Evolutionary conservation across 768 basidiomycete species (phyloP).

Genomic region (Stropharia rugosoannulata): DNA sequence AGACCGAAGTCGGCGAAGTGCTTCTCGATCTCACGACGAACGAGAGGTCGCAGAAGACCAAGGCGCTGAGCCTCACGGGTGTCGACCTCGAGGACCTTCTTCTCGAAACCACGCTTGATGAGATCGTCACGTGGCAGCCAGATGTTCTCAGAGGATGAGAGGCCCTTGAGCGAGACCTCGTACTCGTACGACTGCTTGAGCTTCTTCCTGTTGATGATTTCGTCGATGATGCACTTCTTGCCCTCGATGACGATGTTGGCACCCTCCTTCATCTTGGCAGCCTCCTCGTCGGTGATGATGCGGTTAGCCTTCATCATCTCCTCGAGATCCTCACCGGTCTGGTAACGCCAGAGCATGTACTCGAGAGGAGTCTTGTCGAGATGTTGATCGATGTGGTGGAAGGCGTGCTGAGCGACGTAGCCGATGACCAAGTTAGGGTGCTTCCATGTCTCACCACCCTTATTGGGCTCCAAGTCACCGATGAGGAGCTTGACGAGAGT

Average conservation of each 20-base stretch:
- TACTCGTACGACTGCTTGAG: conserved; percentile 99
- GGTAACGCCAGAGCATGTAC: conserved; percentile 99
- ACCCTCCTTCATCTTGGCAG: conserved; percentile 96
- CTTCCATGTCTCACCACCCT: conserved; percentile 97
- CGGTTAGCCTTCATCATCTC: conserved; percentile 93
- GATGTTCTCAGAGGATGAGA: conserved; percentile 97
- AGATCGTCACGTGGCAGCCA: conserved; percentile 97
- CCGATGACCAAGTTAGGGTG: conserved; percentile 99
- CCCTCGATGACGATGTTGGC: conserved; percentile 84
- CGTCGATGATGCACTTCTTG: conserved; percentile 93
- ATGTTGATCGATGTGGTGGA: conserved; percentile 99
- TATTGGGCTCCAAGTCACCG: conserved; percentile 95
- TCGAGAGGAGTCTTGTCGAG: conserved; percentile 98
- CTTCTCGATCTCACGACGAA: conserved; percentile 98
- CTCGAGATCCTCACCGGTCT: conserved; percentile 98
- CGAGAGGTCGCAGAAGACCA: conserved; percentile 92
- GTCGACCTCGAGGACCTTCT: conserved; percentile 98
- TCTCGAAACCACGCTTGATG: conserved; percentile 97
- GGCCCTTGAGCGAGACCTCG: conserved; percentile 92
- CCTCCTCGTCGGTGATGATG: conserved; percentile 84
- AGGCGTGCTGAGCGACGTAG: conserved; percentile 98
- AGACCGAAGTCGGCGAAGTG: conserved; percentile 99
- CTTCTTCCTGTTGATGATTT: conserved; percentile 91
- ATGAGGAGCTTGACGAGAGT: conserved; percentile 97
- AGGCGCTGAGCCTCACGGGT: conserved; percentile 97